Conservation (phyloP, 2,329 filamentous ascomycete species). For the Scopulariopsis brevicaulis region DNA sequence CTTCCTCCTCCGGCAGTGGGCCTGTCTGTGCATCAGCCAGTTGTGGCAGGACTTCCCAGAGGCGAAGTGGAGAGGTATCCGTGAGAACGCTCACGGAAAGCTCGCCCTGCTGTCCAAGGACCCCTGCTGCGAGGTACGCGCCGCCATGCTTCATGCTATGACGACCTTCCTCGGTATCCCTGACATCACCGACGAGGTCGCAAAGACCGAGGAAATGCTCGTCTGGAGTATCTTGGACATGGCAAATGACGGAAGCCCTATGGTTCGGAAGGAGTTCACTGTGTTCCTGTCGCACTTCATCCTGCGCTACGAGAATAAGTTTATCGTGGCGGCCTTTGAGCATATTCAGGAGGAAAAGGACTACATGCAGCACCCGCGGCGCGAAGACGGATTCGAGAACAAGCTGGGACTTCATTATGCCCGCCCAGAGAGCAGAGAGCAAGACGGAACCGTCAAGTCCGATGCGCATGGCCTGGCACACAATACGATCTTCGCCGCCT, state of each 20-base stretch:
- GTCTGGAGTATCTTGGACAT: slow-evolving; percentile 83
- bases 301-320: slow-evolving; percentile 81
- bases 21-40: slow-evolving; percentile 88
- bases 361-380: slow-evolving; percentile 44
- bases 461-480: slow-evolving; percentile 54
- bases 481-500: slow-evolving; percentile 83
- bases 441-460: slow-evolving; percentile 46
- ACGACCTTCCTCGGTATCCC: slow-evolving; percentile 91
- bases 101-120: slow-evolving; percentile 75
- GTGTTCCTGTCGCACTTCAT: slow-evolving; percentile 92
- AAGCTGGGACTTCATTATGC: slow-evolving; percentile 54
- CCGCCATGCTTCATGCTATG: slow-evolving; percentile 86
- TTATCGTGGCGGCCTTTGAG: slow-evolving; percentile 84
- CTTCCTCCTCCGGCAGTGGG: slow-evolving; percentile 85
- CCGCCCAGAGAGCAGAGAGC: slow-evolving; percentile 40
- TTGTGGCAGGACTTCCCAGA: slow-evolving; percentile 85
- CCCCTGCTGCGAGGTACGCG: slow-evolving; percentile 81
- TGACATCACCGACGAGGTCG: slow-evolving; percentile 82
- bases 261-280: slow-evolving; percentile 86
- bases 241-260: slow-evolving; percentile 85
- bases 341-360: slow-evolving; percentile 77
- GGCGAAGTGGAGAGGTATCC: slow-evolving; percentile 92
- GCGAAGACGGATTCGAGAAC: slow-evolving; percentile 43
- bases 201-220: slow-evolving; percentile 80
- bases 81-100: slow-evolving; percentile 72